These are phyloP conservation scores for Phlebiopsis gigantea DNA, from an alignment of 768 basidiomycete species.

Conservation along the genomic window DNA sequence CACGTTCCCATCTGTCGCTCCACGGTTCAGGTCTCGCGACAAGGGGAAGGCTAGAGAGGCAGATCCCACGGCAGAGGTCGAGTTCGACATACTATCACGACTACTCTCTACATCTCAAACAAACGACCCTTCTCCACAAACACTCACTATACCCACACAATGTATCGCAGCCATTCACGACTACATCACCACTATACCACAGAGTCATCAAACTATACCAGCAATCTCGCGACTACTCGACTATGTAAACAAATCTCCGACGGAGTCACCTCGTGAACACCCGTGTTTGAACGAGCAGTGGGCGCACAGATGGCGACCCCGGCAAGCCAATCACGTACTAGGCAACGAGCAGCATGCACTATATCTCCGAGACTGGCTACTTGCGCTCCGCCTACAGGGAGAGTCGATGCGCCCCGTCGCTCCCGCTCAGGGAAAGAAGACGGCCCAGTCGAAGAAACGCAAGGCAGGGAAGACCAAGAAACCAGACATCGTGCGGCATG, in stretches of 20 bases:
- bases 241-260: not conserved
- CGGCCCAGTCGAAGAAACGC: conserved; percentile 49
- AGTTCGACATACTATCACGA: not conserved
- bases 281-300: conserved; percentile 44
- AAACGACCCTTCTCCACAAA: not conserved
- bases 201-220: conserved; percentile 6
- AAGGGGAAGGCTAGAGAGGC: conserved; percentile 1
- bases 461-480: conserved; percentile 44
- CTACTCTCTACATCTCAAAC: not conserved
- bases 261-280: not conserved
- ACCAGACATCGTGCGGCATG: conserved; percentile 48
- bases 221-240: conserved; percentile 6
- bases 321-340: conserved; percentile 65
- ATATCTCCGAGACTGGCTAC: conserved; percentile 77
- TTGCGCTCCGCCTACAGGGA: conserved; percentile 59
- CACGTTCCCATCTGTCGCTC: not conserved
- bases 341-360: conserved; percentile 69
- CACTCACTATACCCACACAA: not conserved
- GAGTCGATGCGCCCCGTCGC: not conserved
- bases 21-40: not conserved
- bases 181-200: conserved; percentile 9
- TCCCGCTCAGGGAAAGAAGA: conserved; percentile 28
- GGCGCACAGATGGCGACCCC: conserved; percentile 74
- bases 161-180: not conserved
- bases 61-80: not conserved